Evolutionary conservation across 805 yeast genomes (phyloP), one percentile per base, ranked within the genome.

Genomic region (Kuraishia borneana): DNA sequence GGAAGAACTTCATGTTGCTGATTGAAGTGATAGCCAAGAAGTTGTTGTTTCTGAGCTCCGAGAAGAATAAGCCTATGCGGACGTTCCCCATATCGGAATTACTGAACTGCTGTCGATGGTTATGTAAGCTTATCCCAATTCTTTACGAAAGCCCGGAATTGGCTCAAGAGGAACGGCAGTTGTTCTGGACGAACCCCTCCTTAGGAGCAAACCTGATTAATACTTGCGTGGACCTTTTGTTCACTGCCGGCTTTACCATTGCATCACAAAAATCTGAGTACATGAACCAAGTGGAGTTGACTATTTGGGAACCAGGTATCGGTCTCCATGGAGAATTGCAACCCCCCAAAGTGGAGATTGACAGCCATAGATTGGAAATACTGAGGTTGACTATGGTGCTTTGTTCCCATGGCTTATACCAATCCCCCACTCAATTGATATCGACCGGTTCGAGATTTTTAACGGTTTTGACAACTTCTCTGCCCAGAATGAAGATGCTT

Each of bases 291-390:
- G 42, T 51, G 3, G 65, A 65, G 18, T 56, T 54, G 33, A 41
- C 60, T 6, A 61, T 80, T 1, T 87, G 96, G 95, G 94, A 83
- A 44, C 73, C 81, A 3, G 96, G 95, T 5, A 65, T 87, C 21
- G 88, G 84, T 2, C 50, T 60, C 3, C 45, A 53, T 2, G 53
- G 41, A 4, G 35, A 34, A 5, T 44, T 38, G 29, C 32, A 43
- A 25, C 45, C 35, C 23, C 71, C 60, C 30, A 56, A 48, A 13
- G 56, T 68, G 1, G 56, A 60, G 17, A 47, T 73, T 27, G 88
- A 82, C 43, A 50, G 73, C 18, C 75, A 82, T 48, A 68, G 94
- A 44, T 56, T 76, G 4, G 94, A 83, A 46, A 58, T 83, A 2
- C 44, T 89, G 26, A 60, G 79, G 32, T 57, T 85, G 6, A 36